Conservation (phyloP, 1,284 basidiomycete species). For the Fomitopsis palustris region DNA sequence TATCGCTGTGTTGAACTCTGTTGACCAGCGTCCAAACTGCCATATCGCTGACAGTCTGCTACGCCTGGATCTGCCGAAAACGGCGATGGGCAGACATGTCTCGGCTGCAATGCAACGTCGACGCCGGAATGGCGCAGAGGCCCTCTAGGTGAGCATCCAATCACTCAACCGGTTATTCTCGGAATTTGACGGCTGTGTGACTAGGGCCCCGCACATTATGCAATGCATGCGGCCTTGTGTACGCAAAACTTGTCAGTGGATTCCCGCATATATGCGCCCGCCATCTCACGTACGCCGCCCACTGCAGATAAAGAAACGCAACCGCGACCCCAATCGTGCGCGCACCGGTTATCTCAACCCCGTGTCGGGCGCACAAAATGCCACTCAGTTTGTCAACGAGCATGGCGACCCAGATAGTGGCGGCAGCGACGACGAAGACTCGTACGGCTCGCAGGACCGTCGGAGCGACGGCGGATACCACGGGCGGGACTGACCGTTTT, state of each 20-base stretch:
- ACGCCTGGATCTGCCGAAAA: constrained; percentile 40
- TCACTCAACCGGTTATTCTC: background rate
- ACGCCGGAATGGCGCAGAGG: constrained; percentile 83
- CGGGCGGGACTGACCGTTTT: constrained; percentile 18
- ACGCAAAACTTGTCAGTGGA: constrained; percentile 62
- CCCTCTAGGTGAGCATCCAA: constrained; percentile 57
- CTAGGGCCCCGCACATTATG: constrained; percentile 70
- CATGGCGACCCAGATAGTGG: constrained; percentile 26
- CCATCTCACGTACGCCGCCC: background rate
- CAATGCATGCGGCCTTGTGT: constrained; percentile 78
- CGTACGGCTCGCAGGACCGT: constrained; percentile 30
- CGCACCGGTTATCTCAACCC: constrained; percentile 9
- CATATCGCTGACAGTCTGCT: background rate
- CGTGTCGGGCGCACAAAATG: constrained; percentile 10
- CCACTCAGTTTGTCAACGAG: constrained; percentile 18
- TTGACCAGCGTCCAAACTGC: background rate
- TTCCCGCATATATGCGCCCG: background rate
- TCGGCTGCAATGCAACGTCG: constrained; percentile 77
- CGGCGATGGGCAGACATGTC: constrained; percentile 63
- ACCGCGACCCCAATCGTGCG: constrained; percentile 26
- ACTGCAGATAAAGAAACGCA: constrained; percentile 36
- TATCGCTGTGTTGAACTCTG: background rate
- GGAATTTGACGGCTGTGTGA: constrained; percentile 7
- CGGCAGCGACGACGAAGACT: constrained; percentile 33
- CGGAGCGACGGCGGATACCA: constrained; percentile 28